Base-by-base conservation (phyloP, 2,329 filamentous ascomycete genomes). In the Neofusicoccum ribis region DNA sequence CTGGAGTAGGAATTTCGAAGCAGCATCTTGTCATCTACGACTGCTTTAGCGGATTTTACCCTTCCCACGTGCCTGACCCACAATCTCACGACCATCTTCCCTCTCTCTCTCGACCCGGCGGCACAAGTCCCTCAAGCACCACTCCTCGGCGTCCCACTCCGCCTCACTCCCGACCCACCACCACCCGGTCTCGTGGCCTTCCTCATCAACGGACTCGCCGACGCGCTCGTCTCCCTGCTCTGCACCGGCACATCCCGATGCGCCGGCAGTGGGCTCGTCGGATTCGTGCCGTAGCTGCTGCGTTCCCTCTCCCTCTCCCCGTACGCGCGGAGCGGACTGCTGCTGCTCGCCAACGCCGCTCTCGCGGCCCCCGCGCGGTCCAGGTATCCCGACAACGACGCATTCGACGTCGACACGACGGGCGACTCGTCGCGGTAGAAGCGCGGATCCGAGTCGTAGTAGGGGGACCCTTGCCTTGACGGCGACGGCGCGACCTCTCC, bases 141-240 rank as follows among this genome's bases (percentile, higher is more conserved):
- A 31, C 37, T 31, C 27, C 27, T 5, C 27, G 27, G 27, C 4
- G 27, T 31, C 27, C 27, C 27, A 31, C 4, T 7, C 27, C 27
- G 27, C 27, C 27, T 31, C 27, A 31, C 51, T 51, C 36, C 46
- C 34, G 12, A 15, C 0, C 17, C n/a, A 37, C 61, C n/a, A n/a
- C 34, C 49, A 14, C 20, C 31, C 12, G 49, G 50, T 17, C 49
- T 73, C 4, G 73, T 77, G 3, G 74, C 76, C 12, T 74, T 69
- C 47, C 75, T 68, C 1, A 78, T 64, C 44, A 78, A 65, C 43
- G 76, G 76, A 61, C 76, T 78, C 1, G 76, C 37, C 56, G 6
- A 69, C 36, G 2, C 63, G 49, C 37, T 37, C 67, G 61, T 5
- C 39, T 47, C n/a, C 68, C 67, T 43, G 3, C 68, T 68, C 14